Base-by-base conservation (phyloP, 345 rosid species). In the Eucalyptus cloeziana region DNA sequence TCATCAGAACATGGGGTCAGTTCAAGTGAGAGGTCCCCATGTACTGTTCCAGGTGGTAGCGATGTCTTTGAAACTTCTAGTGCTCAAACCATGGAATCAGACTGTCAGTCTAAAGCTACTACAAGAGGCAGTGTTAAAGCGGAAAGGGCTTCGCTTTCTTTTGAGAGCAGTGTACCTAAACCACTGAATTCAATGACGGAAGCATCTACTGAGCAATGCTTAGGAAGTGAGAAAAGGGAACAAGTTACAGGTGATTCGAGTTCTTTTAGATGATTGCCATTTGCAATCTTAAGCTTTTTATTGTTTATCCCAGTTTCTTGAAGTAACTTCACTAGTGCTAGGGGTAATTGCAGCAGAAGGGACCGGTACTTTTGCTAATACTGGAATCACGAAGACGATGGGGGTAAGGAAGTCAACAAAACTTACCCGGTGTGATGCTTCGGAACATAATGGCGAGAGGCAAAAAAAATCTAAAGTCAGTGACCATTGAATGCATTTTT, bases 321-420 rank as follows among this genome's bases (percentile, higher is more conserved):
- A 86, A 93, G 51, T 86, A 49, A 37, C 60, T 86, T 76, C 85
- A 76, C 83, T 40, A 3, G 85, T 76, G 85, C 30, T 76, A 76
- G 47, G 85, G 93, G 27, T 24, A 89, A 89, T 88, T 88, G 89
- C 91, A 17, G 88, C 92, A 87, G 91, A 89, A 67, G 93, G 92
- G 90, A 91, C 85, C 92, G 90, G 89, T 89, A 94, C 91, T 71
- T 87, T 87, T 56, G 85, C 94, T 50, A 90, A 90, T 60, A 90
- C 88, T 86, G 95, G 94, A 50, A 90, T 92, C 90, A 93, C 91
- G 93, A 95, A 93, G 94, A 94, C 92, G 95, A 91, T 92, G 94
- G 92, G 95, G 88, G 88, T 93, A 87, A 92, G 93, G 93, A 94
- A 92, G 93, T 92, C 95, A 76, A 37, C 92, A 79, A 95, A 94